phyloP scores from a whole-genome alignment of 23 red algal species.

The Gracilaria domingensis region DNA sequence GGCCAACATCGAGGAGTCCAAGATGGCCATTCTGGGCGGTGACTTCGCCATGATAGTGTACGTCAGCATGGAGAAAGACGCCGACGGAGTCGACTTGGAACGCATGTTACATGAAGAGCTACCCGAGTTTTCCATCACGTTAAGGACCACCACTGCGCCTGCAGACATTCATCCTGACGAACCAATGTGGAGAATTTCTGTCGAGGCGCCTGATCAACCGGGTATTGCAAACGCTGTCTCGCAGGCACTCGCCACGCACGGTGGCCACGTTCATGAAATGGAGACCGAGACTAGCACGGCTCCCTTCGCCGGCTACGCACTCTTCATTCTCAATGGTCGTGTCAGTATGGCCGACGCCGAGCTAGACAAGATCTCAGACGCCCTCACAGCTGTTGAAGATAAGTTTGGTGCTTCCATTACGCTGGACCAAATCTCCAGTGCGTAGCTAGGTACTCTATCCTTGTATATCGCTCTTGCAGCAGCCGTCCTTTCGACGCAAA shows the following conservation, averaged over 20 bases:
- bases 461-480: too few relatives aligned
- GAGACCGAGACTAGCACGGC: slow-evolving; percentile 93
- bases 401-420: slow-evolving; percentile 72
- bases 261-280: slow-evolving; percentile 78
- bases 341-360: slow-evolving; percentile 60
- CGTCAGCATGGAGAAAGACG: slow-evolving; percentile 57
- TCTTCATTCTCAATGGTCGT: slow-evolving; percentile 82
- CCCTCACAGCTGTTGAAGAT: slow-evolving; percentile 60
- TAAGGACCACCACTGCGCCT: slow-evolving; percentile 45
- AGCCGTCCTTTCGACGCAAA: background rate
- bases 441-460: background rate
- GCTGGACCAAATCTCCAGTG: slow-evolving; percentile 39
- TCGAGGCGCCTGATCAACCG: slow-evolving; percentile 88
- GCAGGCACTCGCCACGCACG: slow-evolving; percentile 69
- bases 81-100: slow-evolving; percentile 30
- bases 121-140: slow-evolving; percentile 76
- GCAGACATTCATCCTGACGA: slow-evolving; percentile 5
- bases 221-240: slow-evolving; percentile 84
- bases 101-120: slow-evolving; percentile 55
- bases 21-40: slow-evolving; percentile 94
- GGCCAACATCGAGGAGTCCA: slow-evolving; percentile 89
- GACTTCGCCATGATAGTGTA: slow-evolving; percentile 94
- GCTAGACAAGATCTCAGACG: slow-evolving; percentile 47
- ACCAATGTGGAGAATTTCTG: slow-evolving; percentile 62
- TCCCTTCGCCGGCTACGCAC: slow-evolving; percentile 89